Evolutionary conservation across 805 yeast species (phyloP).

Genomic region (Cyberlindnera xylosilytica): DNA sequence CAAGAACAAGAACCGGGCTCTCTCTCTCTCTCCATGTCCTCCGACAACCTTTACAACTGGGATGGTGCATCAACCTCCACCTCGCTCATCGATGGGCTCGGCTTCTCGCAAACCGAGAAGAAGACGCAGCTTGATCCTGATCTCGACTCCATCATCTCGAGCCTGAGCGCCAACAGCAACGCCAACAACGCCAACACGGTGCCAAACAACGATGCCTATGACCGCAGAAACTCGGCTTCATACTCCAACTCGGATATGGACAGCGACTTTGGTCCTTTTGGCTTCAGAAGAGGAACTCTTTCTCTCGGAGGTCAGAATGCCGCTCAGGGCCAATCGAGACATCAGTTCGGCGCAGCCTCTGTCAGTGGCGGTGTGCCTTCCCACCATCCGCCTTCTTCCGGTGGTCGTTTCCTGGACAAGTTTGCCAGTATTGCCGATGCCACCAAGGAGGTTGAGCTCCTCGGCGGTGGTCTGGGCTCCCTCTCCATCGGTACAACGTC

Average conservation of each 20-base stretch:
- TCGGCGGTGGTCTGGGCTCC: constrained; percentile 42
- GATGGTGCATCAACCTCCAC: constrained; percentile 5
- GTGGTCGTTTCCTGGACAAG: constrained; percentile 52
- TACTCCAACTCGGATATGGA: constrained; percentile 38
- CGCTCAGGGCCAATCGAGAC: constrained; percentile 24
- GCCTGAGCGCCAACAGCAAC: constrained; percentile 27
- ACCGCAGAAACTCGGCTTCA: constrained; percentile 37
- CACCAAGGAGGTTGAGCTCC: constrained; percentile 59
- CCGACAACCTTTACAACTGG: constrained; percentile 11
- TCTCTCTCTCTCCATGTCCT: no score
- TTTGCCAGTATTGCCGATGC: constrained; percentile 66
- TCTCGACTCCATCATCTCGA: constrained; percentile 29
- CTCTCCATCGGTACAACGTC: constrained; percentile 32
- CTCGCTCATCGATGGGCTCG: constrained; percentile 11
- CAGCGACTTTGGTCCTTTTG: constrained; percentile 38
- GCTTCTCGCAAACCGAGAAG: constrained; percentile 13
- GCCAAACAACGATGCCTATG: constrained; percentile 5
- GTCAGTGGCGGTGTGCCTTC: constrained; percentile 47
- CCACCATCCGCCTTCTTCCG: constrained; percentile 21
- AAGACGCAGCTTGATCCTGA: constrained; percentile 28
- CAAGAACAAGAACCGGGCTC: background rate
- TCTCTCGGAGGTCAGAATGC: constrained; percentile 35
- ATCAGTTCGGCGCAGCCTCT: constrained; percentile 56
- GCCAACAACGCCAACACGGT: constrained; percentile 11
- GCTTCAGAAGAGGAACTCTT: constrained; percentile 45